A percentile compares a stretch with the other conserved stretches of the same genome.
phyloP scores from a whole-genome alignment of 140 eudicot genomes.

The Oenanthe javanica region DNA sequence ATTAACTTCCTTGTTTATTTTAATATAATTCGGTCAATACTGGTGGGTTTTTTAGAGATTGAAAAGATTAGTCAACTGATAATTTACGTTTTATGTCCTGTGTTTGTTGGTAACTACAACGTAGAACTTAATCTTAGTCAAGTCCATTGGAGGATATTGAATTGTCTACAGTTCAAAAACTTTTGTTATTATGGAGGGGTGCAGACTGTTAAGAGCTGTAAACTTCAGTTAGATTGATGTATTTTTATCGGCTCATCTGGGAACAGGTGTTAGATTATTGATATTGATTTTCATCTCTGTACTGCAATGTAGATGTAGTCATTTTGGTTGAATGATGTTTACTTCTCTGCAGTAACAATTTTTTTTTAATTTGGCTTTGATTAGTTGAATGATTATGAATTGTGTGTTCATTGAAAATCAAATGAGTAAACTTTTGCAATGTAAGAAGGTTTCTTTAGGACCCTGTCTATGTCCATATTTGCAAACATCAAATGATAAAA shows the following conservation, averaged over 20 bases:
- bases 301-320: not conserved
- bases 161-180: not conserved
- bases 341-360: not conserved
- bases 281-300: not conserved
- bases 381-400: not conserved
- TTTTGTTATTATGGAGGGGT: not conserved
- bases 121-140: not conserved
- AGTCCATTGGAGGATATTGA: not conserved
- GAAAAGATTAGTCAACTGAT: not conserved
- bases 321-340: not conserved
- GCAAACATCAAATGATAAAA: not conserved
- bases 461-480: not conserved
- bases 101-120: not conserved
- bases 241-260: not conserved
- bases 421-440: not conserved
- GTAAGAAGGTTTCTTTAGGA: not conserved
- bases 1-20: not conserved
- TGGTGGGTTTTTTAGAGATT: not conserved
- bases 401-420: not conserved
- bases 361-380: not conserved
- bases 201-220: not conserved
- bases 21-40: not conserved
- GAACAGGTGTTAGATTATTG: not conserved
- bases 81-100: not conserved
- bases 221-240: not conserved